Base-by-base conservation (phyloP, 228 moss, liverwort and hornwort genomes). In the Sphagnum fallax region DNA sequence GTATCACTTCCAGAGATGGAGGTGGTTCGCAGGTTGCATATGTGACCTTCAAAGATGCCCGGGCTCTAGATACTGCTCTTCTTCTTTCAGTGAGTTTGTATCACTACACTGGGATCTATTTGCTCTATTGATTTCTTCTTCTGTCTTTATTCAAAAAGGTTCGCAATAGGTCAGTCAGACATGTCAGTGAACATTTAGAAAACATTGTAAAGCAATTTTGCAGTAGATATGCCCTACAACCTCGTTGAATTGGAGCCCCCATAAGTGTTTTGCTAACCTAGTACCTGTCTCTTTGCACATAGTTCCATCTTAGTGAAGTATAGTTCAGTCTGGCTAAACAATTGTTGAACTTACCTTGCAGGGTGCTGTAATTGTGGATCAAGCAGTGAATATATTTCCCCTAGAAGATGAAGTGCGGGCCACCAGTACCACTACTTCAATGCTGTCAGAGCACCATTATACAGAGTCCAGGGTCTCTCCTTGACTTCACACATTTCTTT, bases 281-380 rank as follows among this genome's bases (percentile, higher is more conserved):
- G 2, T 55, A 8, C 8, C 9, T 8, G 8, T 12, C 55, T 55
- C 8, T 55, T 8, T 55, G 55, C 8, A 55, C 8, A 55, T 55
- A 12, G 55, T 55, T 55, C 12, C 55, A 55, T 55, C 12, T 8
- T 55, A 55, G 55, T 55, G 55, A 55, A 32, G 32, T 32, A 3
- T 2, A 32, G 32, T 32, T 50, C 51, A 62, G 55, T 55, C 9
- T 55, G 9, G 12, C 55, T 8, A 12, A 55, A 12, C 9, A 55
- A 12, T 55, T 55, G 55, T 8, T 55, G 55, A 55, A 55, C 9
- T 55, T 12, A 51, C 14, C 6, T 76, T 74, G 68, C 82, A 97
- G 97, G 97, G 97, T 79, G 97, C 97, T 12, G 93, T 91, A 57
- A 87, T 97, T 73, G 88, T 97, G 1, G 97, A 93, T 69, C 84